These are phyloP conservation scores for Cyanidiococcus yangmingshanensis DNA, from an alignment of 23 red algal genomes.

Conservation along the genomic window DNA sequence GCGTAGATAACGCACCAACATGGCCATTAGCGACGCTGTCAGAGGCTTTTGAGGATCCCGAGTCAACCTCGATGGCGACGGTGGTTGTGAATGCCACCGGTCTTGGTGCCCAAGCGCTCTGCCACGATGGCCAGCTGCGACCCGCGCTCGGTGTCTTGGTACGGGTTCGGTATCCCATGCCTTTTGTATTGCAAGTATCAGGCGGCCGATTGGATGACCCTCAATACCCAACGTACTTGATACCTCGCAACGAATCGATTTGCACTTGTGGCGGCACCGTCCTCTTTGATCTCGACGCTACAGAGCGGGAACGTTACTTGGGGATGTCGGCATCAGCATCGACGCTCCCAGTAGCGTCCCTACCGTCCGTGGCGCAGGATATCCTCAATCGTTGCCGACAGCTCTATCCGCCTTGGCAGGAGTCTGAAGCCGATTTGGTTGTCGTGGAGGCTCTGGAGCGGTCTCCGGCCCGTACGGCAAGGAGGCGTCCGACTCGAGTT, in stretches of 20 bases:
- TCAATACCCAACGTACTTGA: background rate
- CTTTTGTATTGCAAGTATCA: background rate
- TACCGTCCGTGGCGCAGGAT: background rate
- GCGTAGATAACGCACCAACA: background rate
- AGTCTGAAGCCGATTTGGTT: background rate
- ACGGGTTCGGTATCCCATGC: background rate
- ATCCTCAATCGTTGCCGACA: background rate
- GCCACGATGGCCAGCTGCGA: background rate
- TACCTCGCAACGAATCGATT: background rate
- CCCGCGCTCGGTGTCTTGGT: background rate
- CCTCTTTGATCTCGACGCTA: background rate
- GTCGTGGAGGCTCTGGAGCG: constrained; percentile 38
- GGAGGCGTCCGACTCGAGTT: constrained; percentile 28
- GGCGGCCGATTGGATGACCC: background rate
- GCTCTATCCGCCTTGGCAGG: background rate
- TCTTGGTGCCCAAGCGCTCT: constrained; percentile 4
- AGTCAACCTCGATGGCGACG: background rate
- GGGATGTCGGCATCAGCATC: background rate
- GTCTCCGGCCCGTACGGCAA: constrained; percentile 46
- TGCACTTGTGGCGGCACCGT: constrained; percentile 12
- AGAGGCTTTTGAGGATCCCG: background rate
- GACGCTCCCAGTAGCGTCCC: background rate
- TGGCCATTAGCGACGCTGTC: background rate
- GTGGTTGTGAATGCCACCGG: background rate
- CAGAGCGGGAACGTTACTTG: background rate